Conservation (phyloP, 1,139 yeast genomes). For the Geotrichum australiense region DNA sequence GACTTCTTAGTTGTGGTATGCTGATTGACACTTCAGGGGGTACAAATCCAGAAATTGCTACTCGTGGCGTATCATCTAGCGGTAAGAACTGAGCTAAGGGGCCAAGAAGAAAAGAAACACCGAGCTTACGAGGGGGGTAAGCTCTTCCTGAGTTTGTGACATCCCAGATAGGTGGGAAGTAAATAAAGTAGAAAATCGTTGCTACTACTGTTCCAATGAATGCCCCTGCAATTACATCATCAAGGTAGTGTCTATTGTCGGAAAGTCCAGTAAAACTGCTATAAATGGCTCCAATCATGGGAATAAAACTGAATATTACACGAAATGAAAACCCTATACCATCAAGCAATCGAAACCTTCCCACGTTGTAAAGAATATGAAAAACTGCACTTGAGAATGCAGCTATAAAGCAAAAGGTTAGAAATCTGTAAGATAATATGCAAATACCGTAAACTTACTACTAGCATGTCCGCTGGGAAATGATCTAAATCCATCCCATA, state of each 20-base stretch:
- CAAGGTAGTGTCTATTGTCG: constrained; percentile 10
- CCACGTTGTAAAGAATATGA: constrained; percentile 13
- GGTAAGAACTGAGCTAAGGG: constrained; percentile 4
- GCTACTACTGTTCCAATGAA: constrained; percentile 10
- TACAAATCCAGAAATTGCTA: background rate
- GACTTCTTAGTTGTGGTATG: background rate
- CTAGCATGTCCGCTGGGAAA: constrained; percentile 16
- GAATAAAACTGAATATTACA: constrained; percentile 1
- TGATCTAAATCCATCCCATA: constrained; percentile 16
- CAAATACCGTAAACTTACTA: constrained; percentile 1
- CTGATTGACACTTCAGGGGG: background rate
- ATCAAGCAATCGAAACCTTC: constrained; percentile 10
- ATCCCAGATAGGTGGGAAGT: constrained; percentile 13
- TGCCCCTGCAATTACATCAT: constrained; percentile 12
- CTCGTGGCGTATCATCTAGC: constrained; percentile 4
- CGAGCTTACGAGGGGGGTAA: constrained; percentile 13
- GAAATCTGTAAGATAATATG: background rate
- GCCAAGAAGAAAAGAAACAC: constrained; percentile 9
- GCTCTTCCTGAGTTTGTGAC: constrained; percentile 10
- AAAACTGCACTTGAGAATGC: constrained; percentile 9
- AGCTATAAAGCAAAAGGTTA: constrained; percentile 4
- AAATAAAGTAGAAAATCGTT: constrained; percentile 7
- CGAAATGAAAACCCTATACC: constrained; percentile 8
- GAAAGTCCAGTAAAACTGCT: constrained; percentile 7
- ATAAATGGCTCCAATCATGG: constrained; percentile 5